Conservation (phyloP, 2,329 filamentous ascomycete genomes). For the Aspergillus tanneri region DNA sequence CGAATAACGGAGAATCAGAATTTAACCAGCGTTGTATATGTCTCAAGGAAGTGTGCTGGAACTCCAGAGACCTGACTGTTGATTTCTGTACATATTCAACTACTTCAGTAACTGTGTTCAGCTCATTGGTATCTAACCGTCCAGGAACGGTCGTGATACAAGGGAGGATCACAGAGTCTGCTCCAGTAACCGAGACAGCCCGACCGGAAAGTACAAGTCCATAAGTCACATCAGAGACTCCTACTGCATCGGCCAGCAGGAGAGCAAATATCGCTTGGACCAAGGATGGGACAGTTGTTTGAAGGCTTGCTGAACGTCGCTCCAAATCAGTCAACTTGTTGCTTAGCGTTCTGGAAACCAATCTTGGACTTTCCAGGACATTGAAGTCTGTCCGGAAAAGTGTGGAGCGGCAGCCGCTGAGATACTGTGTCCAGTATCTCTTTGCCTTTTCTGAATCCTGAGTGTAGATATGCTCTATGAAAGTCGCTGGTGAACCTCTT, state of each 20-base stretch:
- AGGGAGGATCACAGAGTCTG: slow-evolving; percentile 35
- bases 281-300: slow-evolving; percentile 32
- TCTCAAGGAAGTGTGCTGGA: slow-evolving; percentile 37
- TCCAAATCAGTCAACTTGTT: slow-evolving; percentile 28
- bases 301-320: slow-evolving; percentile 24
- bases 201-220: slow-evolving; percentile 36
- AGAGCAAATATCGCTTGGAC: slow-evolving; percentile 37
- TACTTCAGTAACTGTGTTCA: slow-evolving; percentile 25
- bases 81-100: slow-evolving; percentile 24
- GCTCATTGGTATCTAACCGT: slow-evolving; percentile 27
- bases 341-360: slow-evolving; percentile 14
- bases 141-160: slow-evolving; percentile 41
- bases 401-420: slow-evolving; percentile 26
- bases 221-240: slow-evolving; percentile 32
- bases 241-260: slow-evolving; percentile 30
- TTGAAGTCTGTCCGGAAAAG: slow-evolving; percentile 12
- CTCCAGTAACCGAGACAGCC: slow-evolving; percentile 30
- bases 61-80: slow-evolving; percentile 31
- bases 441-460: slow-evolving; percentile 28
- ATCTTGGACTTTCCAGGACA: slow-evolving; percentile 12
- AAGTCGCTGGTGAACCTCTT: slow-evolving; percentile 23
- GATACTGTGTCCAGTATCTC: slow-evolving; percentile 26
- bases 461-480: slow-evolving; percentile 29
- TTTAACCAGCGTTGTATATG: slow-evolving; percentile 38
- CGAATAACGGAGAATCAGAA: slow-evolving; percentile 34